phyloP scores from a whole-genome alignment of 1,284 basidiomycete species.

The Exobasidium cylindrosporum region DNA sequence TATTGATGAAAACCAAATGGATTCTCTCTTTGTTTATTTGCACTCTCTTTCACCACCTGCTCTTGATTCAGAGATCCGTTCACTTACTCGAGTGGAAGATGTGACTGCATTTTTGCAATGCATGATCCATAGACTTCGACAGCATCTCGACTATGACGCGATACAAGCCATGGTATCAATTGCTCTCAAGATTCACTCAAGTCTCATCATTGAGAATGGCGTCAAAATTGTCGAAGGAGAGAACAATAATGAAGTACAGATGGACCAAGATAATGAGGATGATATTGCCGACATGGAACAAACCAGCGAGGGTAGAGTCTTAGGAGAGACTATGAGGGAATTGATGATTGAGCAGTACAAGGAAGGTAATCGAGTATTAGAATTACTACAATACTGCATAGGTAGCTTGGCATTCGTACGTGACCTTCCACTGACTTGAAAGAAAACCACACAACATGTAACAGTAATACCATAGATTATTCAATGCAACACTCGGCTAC shows the following conservation, averaged over 20 bases:
- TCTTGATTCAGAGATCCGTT: slow-evolving; percentile 84
- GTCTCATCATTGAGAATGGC: slow-evolving; percentile 69
- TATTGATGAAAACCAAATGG: slow-evolving; percentile 12
- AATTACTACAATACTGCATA: slow-evolving; percentile 47
- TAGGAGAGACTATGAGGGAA: slow-evolving; percentile 29
- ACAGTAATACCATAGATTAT: too few species aligned
- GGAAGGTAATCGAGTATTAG: slow-evolving; percentile 35
- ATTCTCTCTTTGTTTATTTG: slow-evolving; percentile 60
- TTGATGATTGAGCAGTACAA: slow-evolving; percentile 36
- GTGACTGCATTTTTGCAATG: slow-evolving; percentile 72
- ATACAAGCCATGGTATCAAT: slow-evolving; percentile 84
- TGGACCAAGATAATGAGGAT: slow-evolving; percentile 64
- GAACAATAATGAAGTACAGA: slow-evolving; percentile 62
- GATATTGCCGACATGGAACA: background rate
- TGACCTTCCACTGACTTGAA: slow-evolving; percentile 41
- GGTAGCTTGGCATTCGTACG: slow-evolving; percentile 48
- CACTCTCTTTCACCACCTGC: slow-evolving; percentile 86
- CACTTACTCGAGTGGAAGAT: slow-evolving; percentile 65
- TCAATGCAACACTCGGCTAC: too few species aligned
- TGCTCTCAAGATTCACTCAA: slow-evolving; percentile 79
- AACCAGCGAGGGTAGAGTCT: slow-evolving; percentile 57
- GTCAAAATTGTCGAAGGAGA: background rate
- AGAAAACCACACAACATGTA: too few species aligned
- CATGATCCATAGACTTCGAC: slow-evolving; percentile 69
- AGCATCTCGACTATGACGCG: slow-evolving; percentile 88